Conservation (phyloP, 331 rosid species). For the Erythrophleum ivorense region DNA sequence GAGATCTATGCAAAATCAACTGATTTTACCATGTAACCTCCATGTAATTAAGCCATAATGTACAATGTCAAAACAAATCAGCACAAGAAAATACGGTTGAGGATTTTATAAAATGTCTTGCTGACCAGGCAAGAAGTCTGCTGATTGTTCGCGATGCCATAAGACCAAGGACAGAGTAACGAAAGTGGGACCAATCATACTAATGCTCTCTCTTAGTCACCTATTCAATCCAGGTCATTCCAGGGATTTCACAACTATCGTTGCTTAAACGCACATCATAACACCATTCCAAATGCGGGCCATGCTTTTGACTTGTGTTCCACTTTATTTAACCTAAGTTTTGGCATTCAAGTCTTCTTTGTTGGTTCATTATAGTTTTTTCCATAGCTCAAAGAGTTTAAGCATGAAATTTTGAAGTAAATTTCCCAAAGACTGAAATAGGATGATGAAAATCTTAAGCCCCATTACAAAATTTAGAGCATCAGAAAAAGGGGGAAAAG, state of each 20-base stretch:
- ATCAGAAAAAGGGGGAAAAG: background rate
- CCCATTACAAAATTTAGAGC: background rate
- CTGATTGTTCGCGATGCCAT: no score
- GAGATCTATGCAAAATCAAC: constrained; percentile 3
- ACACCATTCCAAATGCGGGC: background rate
- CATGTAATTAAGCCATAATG: background rate
- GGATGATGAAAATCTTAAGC: background rate
- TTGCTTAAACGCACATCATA: no score
- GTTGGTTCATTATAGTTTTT: background rate
- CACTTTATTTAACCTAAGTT: background rate
- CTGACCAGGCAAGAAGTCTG: background rate
- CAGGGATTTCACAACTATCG: no score
- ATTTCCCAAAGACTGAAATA: background rate
- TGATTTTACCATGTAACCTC: background rate
- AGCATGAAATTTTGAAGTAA: background rate
- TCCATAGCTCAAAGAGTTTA: constrained; percentile 33
- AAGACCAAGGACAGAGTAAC: background rate
- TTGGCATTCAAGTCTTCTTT: background rate
- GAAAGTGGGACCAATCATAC: background rate
- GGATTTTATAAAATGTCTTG: background rate
- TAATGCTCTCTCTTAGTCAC: background rate
- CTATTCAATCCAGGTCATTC: background rate
- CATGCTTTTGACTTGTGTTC: background rate
- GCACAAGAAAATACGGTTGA: background rate
- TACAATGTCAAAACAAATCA: background rate